Conservation (phyloP, 768 basidiomycete genomes). For the Macrolepiota dolichaula region DNA sequence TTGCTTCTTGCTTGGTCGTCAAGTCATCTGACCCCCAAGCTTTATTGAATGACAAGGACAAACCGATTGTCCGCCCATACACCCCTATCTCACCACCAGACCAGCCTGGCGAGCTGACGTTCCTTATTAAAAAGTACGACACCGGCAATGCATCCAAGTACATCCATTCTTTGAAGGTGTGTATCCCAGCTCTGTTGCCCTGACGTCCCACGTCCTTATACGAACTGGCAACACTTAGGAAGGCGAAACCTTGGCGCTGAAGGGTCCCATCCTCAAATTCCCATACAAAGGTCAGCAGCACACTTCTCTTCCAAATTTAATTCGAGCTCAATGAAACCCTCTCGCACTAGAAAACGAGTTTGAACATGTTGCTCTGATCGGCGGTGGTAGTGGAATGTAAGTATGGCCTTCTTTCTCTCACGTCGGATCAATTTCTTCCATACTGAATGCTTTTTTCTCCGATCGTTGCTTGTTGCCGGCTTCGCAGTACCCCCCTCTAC, state of each 20-base stretch:
- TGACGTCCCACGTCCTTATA: slow-evolving; percentile 1
- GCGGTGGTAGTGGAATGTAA: slow-evolving; percentile 92
- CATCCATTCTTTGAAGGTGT: slow-evolving; percentile 69
- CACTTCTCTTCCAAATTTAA: background rate
- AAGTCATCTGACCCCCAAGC: slow-evolving; percentile 67
- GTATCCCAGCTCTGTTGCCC: slow-evolving; percentile 4
- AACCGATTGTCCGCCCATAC: slow-evolving; percentile 87
- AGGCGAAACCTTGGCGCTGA: slow-evolving; percentile 81
- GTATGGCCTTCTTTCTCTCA: slow-evolving; percentile 20
- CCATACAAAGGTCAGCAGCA: slow-evolving; percentile 65
- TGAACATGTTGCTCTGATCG: slow-evolving; percentile 84
- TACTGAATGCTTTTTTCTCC: slow-evolving; percentile 12
- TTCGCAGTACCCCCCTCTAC: slow-evolving; percentile 72
- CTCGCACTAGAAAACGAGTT: slow-evolving; percentile 67
- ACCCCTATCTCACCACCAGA: slow-evolving; percentile 86
- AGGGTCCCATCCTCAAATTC: slow-evolving; percentile 90
- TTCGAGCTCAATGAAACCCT: background rate
- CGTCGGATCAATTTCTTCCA: background rate
- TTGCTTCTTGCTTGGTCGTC: slow-evolving; percentile 77
- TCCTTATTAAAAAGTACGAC: slow-evolving; percentile 86
- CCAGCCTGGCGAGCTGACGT: slow-evolving; percentile 66
- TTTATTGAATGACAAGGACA: slow-evolving; percentile 74
- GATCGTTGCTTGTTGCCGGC: background rate
- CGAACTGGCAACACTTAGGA: slow-evolving; percentile 29
- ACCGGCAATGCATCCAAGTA: slow-evolving; percentile 81